These are phyloP conservation scores for Podaxis rugospora DNA, from an alignment of 768 basidiomycete genomes.

Conservation along the genomic window DNA sequence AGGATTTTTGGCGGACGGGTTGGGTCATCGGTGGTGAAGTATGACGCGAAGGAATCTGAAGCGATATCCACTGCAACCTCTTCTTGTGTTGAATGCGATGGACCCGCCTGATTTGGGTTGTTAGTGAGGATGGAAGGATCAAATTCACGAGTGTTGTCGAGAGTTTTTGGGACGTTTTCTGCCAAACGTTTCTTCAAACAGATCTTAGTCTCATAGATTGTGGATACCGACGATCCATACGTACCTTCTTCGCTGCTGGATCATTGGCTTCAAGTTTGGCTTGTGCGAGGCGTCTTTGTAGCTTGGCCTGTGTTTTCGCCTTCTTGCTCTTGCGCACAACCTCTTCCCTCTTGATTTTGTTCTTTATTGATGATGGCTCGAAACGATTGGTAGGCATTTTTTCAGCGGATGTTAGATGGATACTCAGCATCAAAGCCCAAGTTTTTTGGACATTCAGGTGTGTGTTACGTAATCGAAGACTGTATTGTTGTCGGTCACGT, in stretches of 20 bases:
- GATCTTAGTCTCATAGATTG: not conserved
- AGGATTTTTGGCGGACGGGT: slow-evolving; percentile 79
- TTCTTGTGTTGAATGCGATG: slow-evolving; percentile 35
- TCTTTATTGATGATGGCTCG: slow-evolving; percentile 69
- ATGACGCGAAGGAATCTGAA: slow-evolving; percentile 73
- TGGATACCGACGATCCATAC: slow-evolving; percentile 12
- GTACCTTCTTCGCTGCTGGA: slow-evolving; percentile 74
- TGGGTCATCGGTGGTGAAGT: slow-evolving; percentile 69
- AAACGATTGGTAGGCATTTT: slow-evolving; percentile 55
- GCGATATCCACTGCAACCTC: slow-evolving; percentile 68
- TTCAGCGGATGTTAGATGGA: not conserved
- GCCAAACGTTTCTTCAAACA: slow-evolving; percentile 65
- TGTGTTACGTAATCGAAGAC: too few species aligned
- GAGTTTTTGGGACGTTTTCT: slow-evolving; percentile 84
- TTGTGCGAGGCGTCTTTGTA: slow-evolving; percentile 72
- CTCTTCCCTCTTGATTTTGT: slow-evolving; percentile 86
- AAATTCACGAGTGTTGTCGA: slow-evolving; percentile 90
- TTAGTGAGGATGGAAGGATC: slow-evolving; percentile 66
- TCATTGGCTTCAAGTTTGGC: slow-evolving; percentile 76
- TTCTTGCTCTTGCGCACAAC: slow-evolving; percentile 68
- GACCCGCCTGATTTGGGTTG: slow-evolving; percentile 33
- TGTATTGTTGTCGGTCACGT: too few species aligned
- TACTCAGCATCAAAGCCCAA: not conserved
- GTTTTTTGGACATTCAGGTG: too few species aligned
- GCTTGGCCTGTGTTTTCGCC: slow-evolving; percentile 74